phyloP scores from a whole-genome alignment of 1,139 yeast species.

The Arxiozyma slooffiae region DNA sequence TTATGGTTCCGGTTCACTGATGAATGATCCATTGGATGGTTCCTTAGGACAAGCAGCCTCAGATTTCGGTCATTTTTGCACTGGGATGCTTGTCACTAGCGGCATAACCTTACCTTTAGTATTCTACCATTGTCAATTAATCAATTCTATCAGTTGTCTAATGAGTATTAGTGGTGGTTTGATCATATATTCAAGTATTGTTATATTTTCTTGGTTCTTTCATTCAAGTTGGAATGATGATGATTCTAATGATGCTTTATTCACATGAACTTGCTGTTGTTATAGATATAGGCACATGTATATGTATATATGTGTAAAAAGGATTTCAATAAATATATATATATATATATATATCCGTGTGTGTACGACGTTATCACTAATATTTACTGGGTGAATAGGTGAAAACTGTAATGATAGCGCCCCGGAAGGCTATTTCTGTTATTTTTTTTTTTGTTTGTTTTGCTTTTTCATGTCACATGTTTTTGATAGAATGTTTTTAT shows the following conservation, averaged over 20 bases:
- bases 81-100: constrained; percentile 59
- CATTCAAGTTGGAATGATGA: constrained; percentile 25
- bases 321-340: no score
- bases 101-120: constrained; percentile 60
- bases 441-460: no score
- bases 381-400: background rate
- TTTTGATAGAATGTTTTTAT: no score
- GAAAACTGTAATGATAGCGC: background rate
- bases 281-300: background rate
- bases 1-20: constrained; percentile 40
- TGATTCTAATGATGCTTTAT: constrained; percentile 26
- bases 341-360: background rate
- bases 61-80: constrained; percentile 51
- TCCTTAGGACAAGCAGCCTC: constrained; percentile 38
- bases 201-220: constrained; percentile 62
- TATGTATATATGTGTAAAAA: background rate
- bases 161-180: constrained; percentile 66
- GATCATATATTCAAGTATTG: constrained; percentile 60
- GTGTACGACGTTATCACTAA: background rate
- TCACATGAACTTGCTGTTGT: constrained; percentile 13
- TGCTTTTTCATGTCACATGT: no score
- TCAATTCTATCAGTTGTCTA: constrained; percentile 47
- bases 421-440: background rate
- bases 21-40: constrained; percentile 41
- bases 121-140: constrained; percentile 50